These are phyloP conservation scores for Diplotaxis tenuifolia DNA, from an alignment of 345 rosid species.

Conservation along the genomic window DNA sequence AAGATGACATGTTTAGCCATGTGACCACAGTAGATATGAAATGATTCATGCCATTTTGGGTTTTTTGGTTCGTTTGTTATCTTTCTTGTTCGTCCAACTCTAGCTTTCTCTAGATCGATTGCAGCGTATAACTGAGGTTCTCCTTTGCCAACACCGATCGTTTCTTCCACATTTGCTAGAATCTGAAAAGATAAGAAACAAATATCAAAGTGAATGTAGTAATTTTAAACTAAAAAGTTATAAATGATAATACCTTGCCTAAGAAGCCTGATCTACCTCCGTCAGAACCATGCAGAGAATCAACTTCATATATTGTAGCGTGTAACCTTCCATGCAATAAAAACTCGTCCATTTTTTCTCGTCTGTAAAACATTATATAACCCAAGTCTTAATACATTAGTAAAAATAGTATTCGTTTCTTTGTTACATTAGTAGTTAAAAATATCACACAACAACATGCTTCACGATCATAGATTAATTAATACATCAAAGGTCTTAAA, in stretches of 20 bases:
- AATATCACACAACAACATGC: not conserved
- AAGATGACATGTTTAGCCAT: not conserved
- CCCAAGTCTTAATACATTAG: not conserved
- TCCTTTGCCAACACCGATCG: not conserved
- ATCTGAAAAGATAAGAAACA: not conserved
- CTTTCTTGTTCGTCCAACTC: not conserved
- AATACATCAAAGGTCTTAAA: not conserved
- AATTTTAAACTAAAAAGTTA: not conserved
- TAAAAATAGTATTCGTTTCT: not conserved
- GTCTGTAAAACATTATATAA: not conserved
- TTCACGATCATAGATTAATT: not conserved
- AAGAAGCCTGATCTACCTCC: not conserved
- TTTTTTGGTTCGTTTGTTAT: not conserved
- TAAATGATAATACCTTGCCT: not conserved
- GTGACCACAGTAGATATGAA: not conserved
- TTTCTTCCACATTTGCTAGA: not conserved
- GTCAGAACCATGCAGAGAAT: not conserved
- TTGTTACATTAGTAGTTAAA: not conserved
- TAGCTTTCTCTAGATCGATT: not conserved
- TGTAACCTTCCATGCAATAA: not conserved
- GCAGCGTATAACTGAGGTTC: not conserved
- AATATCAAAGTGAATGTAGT: not conserved
- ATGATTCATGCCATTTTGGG: not conserved
- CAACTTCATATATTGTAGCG: not conserved
- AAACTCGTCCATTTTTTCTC: not conserved